Evolutionary conservation across 176 grass and related monocot genomes (phyloP), one percentile per base, ranked within the genome.

Genomic region (Carex myosuroides): DNA sequence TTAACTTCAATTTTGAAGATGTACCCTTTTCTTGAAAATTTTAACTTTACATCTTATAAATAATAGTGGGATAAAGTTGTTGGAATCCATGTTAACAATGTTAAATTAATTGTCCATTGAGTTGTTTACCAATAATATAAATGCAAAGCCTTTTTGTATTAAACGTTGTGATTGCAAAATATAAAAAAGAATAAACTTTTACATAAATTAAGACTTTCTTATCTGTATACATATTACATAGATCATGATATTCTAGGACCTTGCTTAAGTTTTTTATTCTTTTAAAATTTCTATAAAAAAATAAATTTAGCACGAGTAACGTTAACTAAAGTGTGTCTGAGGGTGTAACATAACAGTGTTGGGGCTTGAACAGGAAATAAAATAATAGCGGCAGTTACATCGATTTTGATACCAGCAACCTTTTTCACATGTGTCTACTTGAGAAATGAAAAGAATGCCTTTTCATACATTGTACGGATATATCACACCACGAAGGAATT

Each of bases 341-440:
- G 13, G 54, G 67, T 64, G 84, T 58, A 83, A 64, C 56, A 56
- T 22, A 85, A 87, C 57, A 82, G 41, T 65, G 86, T 64, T 64
- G 81, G 83, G 20, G 46, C 50, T 52, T 83, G 60, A 68, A 83
- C 63, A 52, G 50, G 73, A 77, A 77, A 77, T 77, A 77, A 77
- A 57, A 52, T 77, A 77, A 77, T 77, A 77, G 50, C 13, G 73
- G 73, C 73, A 77, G 73, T 77, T 77, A 77, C 73, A 57, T 77
- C 57, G 73, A 77, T 77, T 77, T 56, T 32, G 44, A 29, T 54
- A 68, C 62, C 60, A 55, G 24, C 80, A 29, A 53, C 14, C 52
- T 39, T 42, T 86, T 85, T 89, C 85, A 91, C 83, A 90, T 86
- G 83, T 11, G 16, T 70, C 66, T 14, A 10, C 11, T n/a, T 44